Base-by-base conservation (phyloP, 2,329 filamentous ascomycete genomes). In the Diplodia intermedia region DNA sequence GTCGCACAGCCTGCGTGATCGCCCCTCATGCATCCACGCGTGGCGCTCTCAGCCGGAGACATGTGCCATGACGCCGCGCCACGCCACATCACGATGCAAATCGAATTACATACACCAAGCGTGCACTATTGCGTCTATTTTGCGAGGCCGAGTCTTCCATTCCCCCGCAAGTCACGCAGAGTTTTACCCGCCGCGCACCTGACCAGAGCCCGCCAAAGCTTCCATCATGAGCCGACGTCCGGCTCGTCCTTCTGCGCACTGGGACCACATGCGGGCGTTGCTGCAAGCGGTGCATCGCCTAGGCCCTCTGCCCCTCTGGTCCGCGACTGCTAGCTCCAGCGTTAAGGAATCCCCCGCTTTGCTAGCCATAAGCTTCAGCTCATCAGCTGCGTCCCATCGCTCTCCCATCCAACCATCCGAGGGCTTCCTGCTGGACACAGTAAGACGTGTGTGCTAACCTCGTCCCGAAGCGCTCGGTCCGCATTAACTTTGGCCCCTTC, bases 21-120 rank as follows among this genome's bases (percentile, higher is more conserved):
- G 60, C 47, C 60, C 60, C 60, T 23, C 57, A 50, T 52, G 60
- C 47, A 63, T 63, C 57, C 60, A 52, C 43, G 43, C 60, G 60
- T 52, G 60, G 43, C 47, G 12, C n/a, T n/a, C 6, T 7, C 40
- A 50, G 26, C 56, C 56, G 56, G 31, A 11, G 20, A 15, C 26
- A 23, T 26, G 40, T 49, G 43, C 23, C 15, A 62, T 62, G 60
- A 52, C 60, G 60, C 43, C 29, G 31, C 60, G 52, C 60, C 60
- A 52, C 60, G 60, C 60, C 60, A 50, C 50, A 50, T 38, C 60
- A 49, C 40, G 26, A 29, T 52, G 60, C 60, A 36, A 50, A 52
- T 63, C 47, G 47, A 14, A 50, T 63, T 52, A 52, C 60, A n/a
- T 47, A 47, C 43, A 33, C 15, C 43, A 63, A 11, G 18, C 31